Conservation (phyloP, 164 flowering plant species). For the Piper betle region DNA sequence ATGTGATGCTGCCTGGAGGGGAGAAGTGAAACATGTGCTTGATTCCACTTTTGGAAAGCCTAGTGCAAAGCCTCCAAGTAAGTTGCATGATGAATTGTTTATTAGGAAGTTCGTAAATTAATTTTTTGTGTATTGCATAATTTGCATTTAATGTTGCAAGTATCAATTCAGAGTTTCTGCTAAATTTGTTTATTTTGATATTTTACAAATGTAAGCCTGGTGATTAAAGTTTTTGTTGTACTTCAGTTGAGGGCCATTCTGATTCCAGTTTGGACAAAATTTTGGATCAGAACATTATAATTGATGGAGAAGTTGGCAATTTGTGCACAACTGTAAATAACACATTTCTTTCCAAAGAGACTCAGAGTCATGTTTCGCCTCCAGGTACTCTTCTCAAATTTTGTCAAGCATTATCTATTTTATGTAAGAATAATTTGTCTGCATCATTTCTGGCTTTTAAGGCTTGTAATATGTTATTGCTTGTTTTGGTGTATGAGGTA, state of each 20-base stretch:
- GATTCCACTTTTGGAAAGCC: constrained; percentile 14
- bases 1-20: constrained; percentile 37
- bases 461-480: too few species aligned
- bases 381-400: constrained; percentile 28
- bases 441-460: too few species aligned
- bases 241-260: constrained; percentile 25
- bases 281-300: constrained; percentile 9
- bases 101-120: too few species aligned
- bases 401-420: neutral
- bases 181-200: too few species aligned
- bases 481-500: too few species aligned
- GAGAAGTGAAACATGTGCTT: constrained; percentile 28
- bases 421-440: neutral
- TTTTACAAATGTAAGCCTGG: too few species aligned
- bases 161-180: neutral
- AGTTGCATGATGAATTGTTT: too few species aligned
- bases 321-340: constrained; percentile 14
- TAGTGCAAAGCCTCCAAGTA: constrained; percentile 30
- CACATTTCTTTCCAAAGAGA: constrained; percentile 34
- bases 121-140: neutral
- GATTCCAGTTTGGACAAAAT: constrained; percentile 17
- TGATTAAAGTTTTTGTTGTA: constrained; percentile 5
- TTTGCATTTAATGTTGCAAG: neutral
- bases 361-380: constrained; percentile 35
- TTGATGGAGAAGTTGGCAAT: constrained; percentile 17